A percentile compares a stretch with the other conserved stretches of the same genome.
phyloP scores from a whole-genome alignment of 1,284 basidiomycete genomes.

The Tremellales sp. region DNA sequence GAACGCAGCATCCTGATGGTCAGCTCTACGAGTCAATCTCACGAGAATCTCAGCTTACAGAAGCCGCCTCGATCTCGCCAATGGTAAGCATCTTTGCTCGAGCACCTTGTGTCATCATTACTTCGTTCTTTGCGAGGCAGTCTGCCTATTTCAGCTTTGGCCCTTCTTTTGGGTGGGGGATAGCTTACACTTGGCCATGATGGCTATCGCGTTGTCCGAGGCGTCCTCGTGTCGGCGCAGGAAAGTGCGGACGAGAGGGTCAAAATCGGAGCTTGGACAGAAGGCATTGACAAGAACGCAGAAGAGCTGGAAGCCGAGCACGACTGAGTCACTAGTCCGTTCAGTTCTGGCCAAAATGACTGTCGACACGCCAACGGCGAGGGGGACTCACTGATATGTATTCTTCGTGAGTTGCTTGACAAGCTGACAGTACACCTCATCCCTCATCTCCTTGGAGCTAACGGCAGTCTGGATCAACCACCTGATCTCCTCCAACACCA shows the following conservation, averaged over 20 bases:
- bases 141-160: constrained; percentile 46
- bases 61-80: constrained; percentile 81
- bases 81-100: constrained; percentile 72
- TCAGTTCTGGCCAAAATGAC: too few relatives aligned
- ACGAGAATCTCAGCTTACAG: constrained; percentile 30
- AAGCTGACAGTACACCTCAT: constrained; percentile 86
- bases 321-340: constrained; percentile 74
- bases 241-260: constrained; percentile 71
- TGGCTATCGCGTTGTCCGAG: constrained; percentile 65
- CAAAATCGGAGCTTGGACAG: constrained; percentile 85
- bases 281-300: constrained; percentile 83
- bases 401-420: constrained; percentile 86
- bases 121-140: constrained; percentile 65
- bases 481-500: constrained; percentile 72
- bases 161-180: background rate
- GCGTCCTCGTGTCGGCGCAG: constrained; percentile 61
- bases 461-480: constrained; percentile 78
- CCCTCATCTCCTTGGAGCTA: constrained; percentile 70
- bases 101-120: constrained; percentile 72
- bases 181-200: constrained; percentile 70
- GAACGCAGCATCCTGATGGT: constrained; percentile 74
- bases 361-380: too few relatives aligned
- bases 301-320: constrained; percentile 85
- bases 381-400: constrained; percentile 64
- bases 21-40: background rate